Evolutionary conservation across 176 grass and related monocot genomes (phyloP), one percentile per base, ranked within the genome.

Genomic region (Eleusine coracana): DNA sequence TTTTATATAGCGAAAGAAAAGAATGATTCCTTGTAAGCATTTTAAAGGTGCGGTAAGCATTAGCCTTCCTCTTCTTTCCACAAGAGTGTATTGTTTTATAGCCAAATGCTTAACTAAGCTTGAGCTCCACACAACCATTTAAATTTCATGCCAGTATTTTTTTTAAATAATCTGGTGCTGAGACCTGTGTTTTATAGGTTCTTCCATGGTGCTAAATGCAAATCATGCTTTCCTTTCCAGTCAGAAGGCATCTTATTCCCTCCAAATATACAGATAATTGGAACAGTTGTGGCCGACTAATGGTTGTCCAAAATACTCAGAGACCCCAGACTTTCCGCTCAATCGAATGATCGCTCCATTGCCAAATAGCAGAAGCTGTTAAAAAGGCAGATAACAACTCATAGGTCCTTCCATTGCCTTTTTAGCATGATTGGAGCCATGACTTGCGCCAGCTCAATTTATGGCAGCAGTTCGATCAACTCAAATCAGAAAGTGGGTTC

Each of bases 341-440:
- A 73, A 13, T 73, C 56, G 31, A 86, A 68, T 62, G 42, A 75
- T 79, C 62, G 62, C 50, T 45, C 18, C 74, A 63, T 74, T 79
- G 61, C 52, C 74, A 79, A 83, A 75, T 79, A 63, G 88, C 50
- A 67, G 50, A 16, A 20, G 68, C 13, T 50, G 18, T 68, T 83
- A 86, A 86, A 64, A 83, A 25, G 74, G 62, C 80, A 23, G 84
- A 27, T 63, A 81, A 73, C 68, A 83, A 50, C 61, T 51, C 68
- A n/a, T 60, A 83, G 11, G 83, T 73, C 74, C 46, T 52, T 80
- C 80, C 69, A 5, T 74, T 54, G 79, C 84, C 34, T 86, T 79
- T 79, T 78, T 6, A 79, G 60, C 61, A 55, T 79, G 88, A 74
- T 69, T 14, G 65, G 31, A 45, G 10, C 61, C 73, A 27, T 83